Conservation (phyloP, 441 rosid species). For the Mallotus japonicus region DNA sequence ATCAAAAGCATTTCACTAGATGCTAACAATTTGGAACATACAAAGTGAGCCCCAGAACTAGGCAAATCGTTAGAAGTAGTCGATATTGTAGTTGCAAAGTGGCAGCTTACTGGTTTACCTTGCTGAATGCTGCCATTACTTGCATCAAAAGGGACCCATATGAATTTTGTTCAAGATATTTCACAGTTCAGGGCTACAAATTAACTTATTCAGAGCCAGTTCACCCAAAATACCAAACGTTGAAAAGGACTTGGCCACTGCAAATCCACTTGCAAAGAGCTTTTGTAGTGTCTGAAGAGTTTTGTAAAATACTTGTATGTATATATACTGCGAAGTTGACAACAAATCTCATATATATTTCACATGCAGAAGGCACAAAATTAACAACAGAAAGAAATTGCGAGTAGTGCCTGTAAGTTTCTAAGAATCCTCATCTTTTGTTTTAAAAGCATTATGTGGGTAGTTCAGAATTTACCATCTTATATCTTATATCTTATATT, state of each 20-base stretch:
- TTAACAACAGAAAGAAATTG: too few species aligned
- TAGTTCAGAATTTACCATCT: too few species aligned
- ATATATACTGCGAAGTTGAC: too few species aligned
- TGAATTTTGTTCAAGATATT: conserved; percentile 74
- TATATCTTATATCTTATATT: too few species aligned
- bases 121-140: conserved; percentile 67
- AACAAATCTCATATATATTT: too few species aligned
- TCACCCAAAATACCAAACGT: conserved; percentile 50
- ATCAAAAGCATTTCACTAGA: conserved; percentile 73
- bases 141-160: conserved; percentile 55
- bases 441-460: too few species aligned
- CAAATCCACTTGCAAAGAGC: conserved; percentile 87
- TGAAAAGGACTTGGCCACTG: conserved; percentile 90
- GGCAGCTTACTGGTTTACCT: conserved; percentile 85
- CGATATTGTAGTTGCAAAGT: conserved; percentile 77
- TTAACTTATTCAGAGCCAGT: conserved; percentile 63
- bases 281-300: conserved; percentile 46
- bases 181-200: conserved; percentile 65
- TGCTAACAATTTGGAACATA: conserved; percentile 78
- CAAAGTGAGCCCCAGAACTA: conserved; percentile 83
- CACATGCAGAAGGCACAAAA: too few species aligned
- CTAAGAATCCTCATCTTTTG: too few species aligned
- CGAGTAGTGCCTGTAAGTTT: too few species aligned
- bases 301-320: conserved; percentile 30
- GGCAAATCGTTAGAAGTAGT: conserved; percentile 79